These are phyloP conservation scores for Aulographum hederae DNA, from an alignment of 2,329 filamentous ascomycete species.

Conservation along the genomic window DNA sequence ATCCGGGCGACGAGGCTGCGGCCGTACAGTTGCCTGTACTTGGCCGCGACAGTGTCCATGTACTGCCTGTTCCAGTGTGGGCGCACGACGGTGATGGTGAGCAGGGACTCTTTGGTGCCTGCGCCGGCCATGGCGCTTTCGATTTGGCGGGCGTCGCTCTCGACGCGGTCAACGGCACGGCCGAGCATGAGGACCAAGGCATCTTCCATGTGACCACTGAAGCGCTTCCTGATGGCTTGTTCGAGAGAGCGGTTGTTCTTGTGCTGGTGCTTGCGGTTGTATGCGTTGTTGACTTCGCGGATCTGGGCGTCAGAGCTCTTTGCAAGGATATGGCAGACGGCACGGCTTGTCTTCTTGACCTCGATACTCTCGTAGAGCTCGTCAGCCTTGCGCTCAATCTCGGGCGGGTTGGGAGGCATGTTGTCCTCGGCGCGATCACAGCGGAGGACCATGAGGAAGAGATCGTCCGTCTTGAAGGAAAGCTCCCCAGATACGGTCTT, in stretches of 20 bases:
- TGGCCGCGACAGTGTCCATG: conserved; percentile 59
- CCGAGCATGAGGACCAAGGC: conserved; percentile 67
- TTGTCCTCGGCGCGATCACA: conserved; percentile 64
- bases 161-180: conserved; percentile 60
- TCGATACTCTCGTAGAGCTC: conserved; percentile 38
- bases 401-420: conserved; percentile 44
- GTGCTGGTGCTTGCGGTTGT: conserved; percentile 54
- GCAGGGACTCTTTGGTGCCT: conserved; percentile 69
- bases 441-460: conserved; percentile 68
- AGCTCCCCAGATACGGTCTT: conserved; percentile 59
- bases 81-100: conserved; percentile 61
- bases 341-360: conserved; percentile 49
- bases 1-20: conserved; percentile 52
- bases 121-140: conserved; percentile 74
- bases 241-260: conserved; percentile 55
- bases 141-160: conserved; percentile 66
- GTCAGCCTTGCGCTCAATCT: conserved; percentile 5
- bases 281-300: conserved; percentile 59
- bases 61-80: conserved; percentile 67
- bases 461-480: conserved; percentile 66
- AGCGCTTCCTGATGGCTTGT: conserved; percentile 60
- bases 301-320: conserved; percentile 67
- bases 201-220: conserved; percentile 82
- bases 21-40: conserved; percentile 55
- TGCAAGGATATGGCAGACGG: conserved; percentile 63